Base-by-base conservation (phyloP, 208 protist species). In the Kentomonas sorsogonicus region DNA sequence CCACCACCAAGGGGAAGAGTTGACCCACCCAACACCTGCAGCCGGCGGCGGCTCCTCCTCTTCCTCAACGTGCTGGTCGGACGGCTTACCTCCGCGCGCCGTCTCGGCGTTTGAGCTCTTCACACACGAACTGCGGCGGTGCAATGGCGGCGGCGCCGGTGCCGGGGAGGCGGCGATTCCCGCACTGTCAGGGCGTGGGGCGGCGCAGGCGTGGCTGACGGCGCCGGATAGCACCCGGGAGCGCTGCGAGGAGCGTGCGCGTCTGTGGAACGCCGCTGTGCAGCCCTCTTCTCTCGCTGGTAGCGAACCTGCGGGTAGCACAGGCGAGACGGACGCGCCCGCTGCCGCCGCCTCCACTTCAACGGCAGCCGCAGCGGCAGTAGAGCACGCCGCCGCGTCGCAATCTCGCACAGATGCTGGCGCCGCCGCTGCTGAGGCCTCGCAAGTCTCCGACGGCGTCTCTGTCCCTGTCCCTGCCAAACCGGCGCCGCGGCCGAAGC, bases 161-260 rank as follows among this genome's bases (percentile, higher is more conserved):
- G 43, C 54, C 23, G 27, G 22, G 1, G 60, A 46, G 20, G 38
- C 10, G n/a, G 13, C 48, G 2, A 36, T 22, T n/a, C 13, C 16
- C 2, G 6, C 26, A 11, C 10, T 46, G 22, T 5, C 44, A n/a
- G n/a, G n/a, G n/a, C 23, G 31, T 5, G 23, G 6, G 7, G 58
- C 71, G 26, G 72, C 66, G 9, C 60, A 69, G 53, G 16, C 27
- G 41, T 79, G 72, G 72, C 61, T 79, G 23, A 36, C 56, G 15
- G 63, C 74, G 13, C 53, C 54, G 29, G 11, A 15, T 11, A 22
- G 20, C n/a, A 25, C 53, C 16, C 75, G 69, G 1, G 30, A 50
- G 20, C 41, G 44, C 18, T 71, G 22, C 29, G 52, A 54, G 43
- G 38, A 18, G 16, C 39, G 30, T 16, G 52, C 52, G 0, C 13